Base-by-base conservation (phyloP, 371 early-diverging fungal genomes). In the Lichtheimia ramosa region DNA sequence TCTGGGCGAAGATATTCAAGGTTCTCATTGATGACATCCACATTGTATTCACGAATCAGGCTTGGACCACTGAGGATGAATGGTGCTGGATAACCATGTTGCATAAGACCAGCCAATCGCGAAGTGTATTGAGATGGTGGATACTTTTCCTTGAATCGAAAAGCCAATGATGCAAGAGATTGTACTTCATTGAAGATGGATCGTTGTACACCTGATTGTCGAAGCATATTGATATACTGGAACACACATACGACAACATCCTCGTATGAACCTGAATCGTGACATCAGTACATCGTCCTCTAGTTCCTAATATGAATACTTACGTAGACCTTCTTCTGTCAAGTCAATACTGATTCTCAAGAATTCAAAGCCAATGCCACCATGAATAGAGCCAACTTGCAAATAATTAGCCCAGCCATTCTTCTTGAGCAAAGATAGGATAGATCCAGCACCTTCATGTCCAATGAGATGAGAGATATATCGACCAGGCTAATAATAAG, bases 351-450 rank as follows among this genome's bases (percentile, higher is more conserved):
- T 72, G 56, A 96, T 83, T 55, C 85, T 87, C 82, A 96, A 91
- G 66, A 93, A 91, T 18, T 82, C 90, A 73, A 92, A 94, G 2
- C 83, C 85, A 60, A 82, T 82, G 5, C 87, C 91, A 41, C 87
- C 89, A 59, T 76, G 75, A n/a, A 75, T 69, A 2, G 82, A 70
- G 10, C 93, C 90, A 0, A 89, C 90, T 25, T 82, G 83, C 59
- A 95, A 68, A 42, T 80, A 79, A 51, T 88, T 88, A 2, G 94
- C 97, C 96, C 96, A 97, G 15, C 77, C 94, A 59, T 89, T 85
- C 68, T 86, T 80, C 66, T 96, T 95, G 43, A 98, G 74, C 18
- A 86, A 66, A 1, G 95, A 91, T 21, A 96, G 75, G 34, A 98
- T 81, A 0, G 95, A 94, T 0, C 98, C 98, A 20, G 79, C 73